phyloP scores from a whole-genome alignment of 345 rosid species.

The Anacardium occidentale region DNA sequence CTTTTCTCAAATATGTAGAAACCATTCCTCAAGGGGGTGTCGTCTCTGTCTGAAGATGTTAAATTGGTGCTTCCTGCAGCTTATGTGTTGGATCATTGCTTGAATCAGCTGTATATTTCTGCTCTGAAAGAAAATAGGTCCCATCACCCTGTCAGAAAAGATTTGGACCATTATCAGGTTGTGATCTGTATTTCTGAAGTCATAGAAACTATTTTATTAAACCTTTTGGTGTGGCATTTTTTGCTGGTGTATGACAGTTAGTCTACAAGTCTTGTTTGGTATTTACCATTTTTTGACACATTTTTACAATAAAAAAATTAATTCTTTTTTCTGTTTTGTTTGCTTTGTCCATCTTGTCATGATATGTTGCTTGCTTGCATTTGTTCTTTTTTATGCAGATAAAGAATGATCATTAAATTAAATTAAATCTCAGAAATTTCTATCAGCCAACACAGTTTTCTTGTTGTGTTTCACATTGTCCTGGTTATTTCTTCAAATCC shows the following conservation, averaged over 20 bases:
- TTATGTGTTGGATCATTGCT: constrained; percentile 57
- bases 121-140: constrained; percentile 40
- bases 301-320: neutral
- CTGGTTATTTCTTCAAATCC: neutral
- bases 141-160: constrained; percentile 33
- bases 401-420: neutral
- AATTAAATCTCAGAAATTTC: constrained; percentile 7
- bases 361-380: constrained; percentile 7
- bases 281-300: neutral
- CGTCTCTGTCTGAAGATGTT: constrained; percentile 74
- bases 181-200: neutral
- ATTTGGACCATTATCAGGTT: constrained; percentile 72
- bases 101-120: constrained; percentile 53
- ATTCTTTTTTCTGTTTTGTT: neutral
- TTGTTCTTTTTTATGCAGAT: neutral
- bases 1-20: constrained; percentile 43
- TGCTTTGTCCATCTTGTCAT: neutral
- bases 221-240: constrained; percentile 8
- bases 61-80: constrained; percentile 84
- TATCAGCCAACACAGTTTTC: neutral
- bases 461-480: neutral
- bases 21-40: constrained; percentile 65
- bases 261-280: neutral
- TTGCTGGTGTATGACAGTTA: neutral
- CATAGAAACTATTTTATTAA: neutral